Evolutionary conservation across 768 basidiomycete species (phyloP).

Genomic region (Chalciporus piperatus): DNA sequence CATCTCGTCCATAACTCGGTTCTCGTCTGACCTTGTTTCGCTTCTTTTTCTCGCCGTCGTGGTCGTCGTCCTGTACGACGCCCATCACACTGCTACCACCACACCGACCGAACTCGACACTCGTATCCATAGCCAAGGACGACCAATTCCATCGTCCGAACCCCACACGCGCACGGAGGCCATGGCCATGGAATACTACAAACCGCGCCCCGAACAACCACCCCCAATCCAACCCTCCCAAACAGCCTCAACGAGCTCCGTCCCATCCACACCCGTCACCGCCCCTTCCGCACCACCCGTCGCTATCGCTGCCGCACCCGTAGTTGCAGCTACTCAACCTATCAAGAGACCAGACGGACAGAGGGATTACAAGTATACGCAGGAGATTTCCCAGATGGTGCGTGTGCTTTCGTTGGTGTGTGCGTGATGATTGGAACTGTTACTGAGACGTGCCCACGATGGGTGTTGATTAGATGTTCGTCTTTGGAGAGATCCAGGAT

Average conservation of each 20-base stretch:
- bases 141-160: too few species aligned
- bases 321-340: constrained; percentile 4
- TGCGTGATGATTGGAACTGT: neutral
- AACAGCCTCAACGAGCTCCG: constrained; percentile 7
- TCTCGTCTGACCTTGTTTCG: too few species aligned
- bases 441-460: too few species aligned
- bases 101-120: too few species aligned
- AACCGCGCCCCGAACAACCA: constrained; percentile 24
- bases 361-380: constrained; percentile 82
- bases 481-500: constrained; percentile 93
- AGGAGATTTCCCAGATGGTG: constrained; percentile 95
- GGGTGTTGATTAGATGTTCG: constrained; percentile 71
- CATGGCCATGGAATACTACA: constrained; percentile 28
- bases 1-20: too few species aligned
- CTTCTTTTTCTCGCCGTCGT: too few species aligned
- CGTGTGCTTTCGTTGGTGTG: constrained; percentile 13
- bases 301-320: constrained; percentile 9
- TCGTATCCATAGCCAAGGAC: too few species aligned
- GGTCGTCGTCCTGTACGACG: too few species aligned
- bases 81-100: too few species aligned
- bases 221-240: constrained; percentile 14
- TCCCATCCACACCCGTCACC: constrained; percentile 23
- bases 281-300: constrained; percentile 4
- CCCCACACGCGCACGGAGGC: too few species aligned
- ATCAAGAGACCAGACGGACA: constrained; percentile 23